phyloP scores from a whole-genome alignment of 306 rosid genomes.

The Prosopis cineraria region DNA sequence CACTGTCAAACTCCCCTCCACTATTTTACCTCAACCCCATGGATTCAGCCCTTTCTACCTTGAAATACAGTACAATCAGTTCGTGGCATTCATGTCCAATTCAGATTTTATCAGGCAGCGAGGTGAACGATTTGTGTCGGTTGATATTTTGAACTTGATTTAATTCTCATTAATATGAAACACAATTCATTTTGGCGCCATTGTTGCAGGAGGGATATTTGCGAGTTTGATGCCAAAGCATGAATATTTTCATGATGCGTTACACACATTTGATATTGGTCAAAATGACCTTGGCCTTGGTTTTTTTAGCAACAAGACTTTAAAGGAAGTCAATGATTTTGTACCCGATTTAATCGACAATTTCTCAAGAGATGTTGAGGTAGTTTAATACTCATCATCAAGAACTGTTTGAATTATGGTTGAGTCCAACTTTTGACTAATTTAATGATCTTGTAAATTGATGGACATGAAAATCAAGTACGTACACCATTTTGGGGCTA shows the following conservation, averaged over 20 bases:
- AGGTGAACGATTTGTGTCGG: conserved; percentile 26
- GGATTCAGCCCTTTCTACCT: conserved; percentile 51
- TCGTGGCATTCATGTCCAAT: conserved; percentile 29
- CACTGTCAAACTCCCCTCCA: conserved; percentile 32
- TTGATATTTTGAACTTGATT: background rate
- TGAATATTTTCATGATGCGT: background rate
- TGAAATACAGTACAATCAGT: conserved; percentile 40
- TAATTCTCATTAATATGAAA: background rate
- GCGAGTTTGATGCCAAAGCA: background rate
- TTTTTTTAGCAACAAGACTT: conserved; percentile 12
- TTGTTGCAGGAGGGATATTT: conserved; percentile 4
- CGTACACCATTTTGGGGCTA: conserved; percentile 41
- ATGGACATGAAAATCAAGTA: conserved; percentile 21
- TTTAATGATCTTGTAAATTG: conserved; percentile 1
- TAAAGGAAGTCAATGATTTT: conserved; percentile 39
- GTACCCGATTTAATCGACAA: conserved; percentile 36
- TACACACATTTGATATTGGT: conserved; percentile 15
- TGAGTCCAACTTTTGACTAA: background rate
- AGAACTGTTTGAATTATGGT: background rate
- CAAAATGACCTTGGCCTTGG: conserved; percentile 10
- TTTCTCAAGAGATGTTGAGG: conserved; percentile 44
- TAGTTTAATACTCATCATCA: conserved; percentile 7
- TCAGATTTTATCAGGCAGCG: conserved; percentile 15
- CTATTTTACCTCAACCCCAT: background rate
- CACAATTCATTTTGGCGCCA: background rate